Evolutionary conservation across 2,329 filamentous ascomycete genomes (phyloP), one percentile per base, ranked within the genome.

Genomic region (Xylaria sp.): DNA sequence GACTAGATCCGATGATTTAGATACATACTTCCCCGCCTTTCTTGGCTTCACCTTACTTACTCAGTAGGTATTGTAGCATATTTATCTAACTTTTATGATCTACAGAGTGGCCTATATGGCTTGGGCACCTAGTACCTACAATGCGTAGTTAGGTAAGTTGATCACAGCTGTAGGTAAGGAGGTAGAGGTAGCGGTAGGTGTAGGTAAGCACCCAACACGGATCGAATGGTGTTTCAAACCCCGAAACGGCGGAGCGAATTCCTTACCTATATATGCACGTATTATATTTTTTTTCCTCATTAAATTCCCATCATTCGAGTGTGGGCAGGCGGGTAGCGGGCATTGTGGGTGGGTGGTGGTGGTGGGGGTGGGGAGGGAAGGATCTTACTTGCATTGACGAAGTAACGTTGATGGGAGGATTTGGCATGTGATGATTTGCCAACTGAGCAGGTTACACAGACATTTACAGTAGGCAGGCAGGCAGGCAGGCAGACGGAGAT

Each of bases 201-300:
- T 23, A 57, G 33, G 9, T 47, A 19, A 49, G 52, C 17, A 28
- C 28, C 17, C 49, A 11, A 7, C 12, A 50, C 21, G 12, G 59
- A 40, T 55, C 51, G 51, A 42, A 25, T 12, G 46, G 14, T 60
- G 52, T 57, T 53, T 60, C 61, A 64, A 64, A 64, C 50, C 57
- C 61, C 61, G 61, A 64, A 64, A 64, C 57, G 47, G 61, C 61
- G 61, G 61, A 61, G 46, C 53, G 31, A 57, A 45, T 43, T 61
- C 52, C 38, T 51, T 61, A 55, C 17, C 43, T 58, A 51, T 58
- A 46, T 56, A 64, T 64, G 58, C 58, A 64, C 35, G 57, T 33
- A 60, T 49, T 51, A 51, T 51, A 35, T 33, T n/a, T 38, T 38
- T 15, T 35, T 4, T 31, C 28, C n/a, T n/a, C n/a, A n/a, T n/a